Evolutionary conservation across 2,329 filamentous ascomycete genomes (phyloP).

Genomic region (Corynespora cassiicola): DNA sequence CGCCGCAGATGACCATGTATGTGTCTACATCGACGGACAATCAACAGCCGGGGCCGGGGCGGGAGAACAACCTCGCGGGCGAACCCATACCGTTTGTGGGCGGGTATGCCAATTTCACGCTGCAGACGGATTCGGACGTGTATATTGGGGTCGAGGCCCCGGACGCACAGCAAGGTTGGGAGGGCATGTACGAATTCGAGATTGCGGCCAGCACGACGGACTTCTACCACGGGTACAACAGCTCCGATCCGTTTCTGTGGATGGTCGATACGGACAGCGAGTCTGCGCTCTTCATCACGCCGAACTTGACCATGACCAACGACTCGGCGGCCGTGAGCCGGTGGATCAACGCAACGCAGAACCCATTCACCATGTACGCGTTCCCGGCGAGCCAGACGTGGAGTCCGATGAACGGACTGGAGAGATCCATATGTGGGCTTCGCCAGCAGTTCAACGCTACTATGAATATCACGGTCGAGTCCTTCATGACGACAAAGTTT

Average conservation of each 20-base stretch:
- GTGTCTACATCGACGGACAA: conserved; percentile 72
- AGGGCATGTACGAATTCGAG: conserved; percentile 77
- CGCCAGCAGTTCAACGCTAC: conserved; percentile 67
- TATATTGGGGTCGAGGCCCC: conserved; percentile 80
- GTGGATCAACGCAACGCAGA: conserved; percentile 63
- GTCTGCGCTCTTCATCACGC: conserved; percentile 79
- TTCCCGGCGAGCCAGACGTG: conserved; percentile 66
- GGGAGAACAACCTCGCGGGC: conserved; percentile 53
- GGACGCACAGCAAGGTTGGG: conserved; percentile 62
- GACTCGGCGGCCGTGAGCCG: conserved; percentile 57
- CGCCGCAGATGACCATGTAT: conserved; percentile 77
- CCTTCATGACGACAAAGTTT: conserved; percentile 72
- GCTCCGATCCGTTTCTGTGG: conserved; percentile 66
- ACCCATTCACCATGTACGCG: conserved; percentile 77
- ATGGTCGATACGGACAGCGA: conserved; percentile 86
- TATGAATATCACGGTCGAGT: conserved; percentile 61
- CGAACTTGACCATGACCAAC: conserved; percentile 67
- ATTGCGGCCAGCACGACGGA: conserved; percentile 82
- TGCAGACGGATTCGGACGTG: conserved; percentile 70
- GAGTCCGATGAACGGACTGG: conserved; percentile 69
- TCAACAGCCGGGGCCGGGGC: conserved; percentile 69
- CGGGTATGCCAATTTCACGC: conserved; percentile 72
- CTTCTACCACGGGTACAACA: conserved; percentile 73
- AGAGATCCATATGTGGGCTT: conserved; percentile 84
- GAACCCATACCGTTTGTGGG: conserved; percentile 62